Evolutionary conservation across 2,329 filamentous ascomycete genomes (phyloP).

Genomic region (Incumbomyces delicatus): DNA sequence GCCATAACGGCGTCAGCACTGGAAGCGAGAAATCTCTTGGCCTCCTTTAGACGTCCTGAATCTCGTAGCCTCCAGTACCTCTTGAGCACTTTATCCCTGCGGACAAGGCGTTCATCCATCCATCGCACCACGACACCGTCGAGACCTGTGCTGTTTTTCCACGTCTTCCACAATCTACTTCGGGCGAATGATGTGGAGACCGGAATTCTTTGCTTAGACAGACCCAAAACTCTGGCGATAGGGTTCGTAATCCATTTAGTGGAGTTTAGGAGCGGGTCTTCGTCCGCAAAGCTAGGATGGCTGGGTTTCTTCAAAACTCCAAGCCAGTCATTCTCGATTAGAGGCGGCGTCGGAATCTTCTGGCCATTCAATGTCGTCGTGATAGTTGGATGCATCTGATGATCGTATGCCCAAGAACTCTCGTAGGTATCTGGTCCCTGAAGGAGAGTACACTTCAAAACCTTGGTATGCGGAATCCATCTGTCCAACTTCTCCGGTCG

Average conservation of each 20-base stretch:
- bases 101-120: conserved; percentile 42
- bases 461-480: conserved; percentile 47
- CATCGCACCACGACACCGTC: conserved; percentile 42
- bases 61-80: conserved; percentile 40
- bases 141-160: conserved; percentile 37
- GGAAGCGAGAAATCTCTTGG: conserved; percentile 35
- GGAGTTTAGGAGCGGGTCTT: conserved; percentile 44
- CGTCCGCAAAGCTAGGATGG: conserved; percentile 36
- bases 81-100: conserved; percentile 36
- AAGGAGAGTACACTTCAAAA: conserved; percentile 46
- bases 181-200: conserved; percentile 40
- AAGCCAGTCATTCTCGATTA: conserved; percentile 42
- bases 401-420: conserved; percentile 40
- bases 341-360: conserved; percentile 42
- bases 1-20: conserved; percentile 43
- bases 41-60: conserved; percentile 32
- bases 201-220: conserved; percentile 28
- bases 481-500: conserved; percentile 41
- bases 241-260: conserved; percentile 28
- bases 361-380: conserved; percentile 42
- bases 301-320: conserved; percentile 35
- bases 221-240: conserved; percentile 25
- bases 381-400: conserved; percentile 40
- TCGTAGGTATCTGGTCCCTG: conserved; percentile 45
- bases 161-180: conserved; percentile 42